Conservation (phyloP, 768 basidiomycete genomes). For the Lepiota brunneoincarnata region DNA sequence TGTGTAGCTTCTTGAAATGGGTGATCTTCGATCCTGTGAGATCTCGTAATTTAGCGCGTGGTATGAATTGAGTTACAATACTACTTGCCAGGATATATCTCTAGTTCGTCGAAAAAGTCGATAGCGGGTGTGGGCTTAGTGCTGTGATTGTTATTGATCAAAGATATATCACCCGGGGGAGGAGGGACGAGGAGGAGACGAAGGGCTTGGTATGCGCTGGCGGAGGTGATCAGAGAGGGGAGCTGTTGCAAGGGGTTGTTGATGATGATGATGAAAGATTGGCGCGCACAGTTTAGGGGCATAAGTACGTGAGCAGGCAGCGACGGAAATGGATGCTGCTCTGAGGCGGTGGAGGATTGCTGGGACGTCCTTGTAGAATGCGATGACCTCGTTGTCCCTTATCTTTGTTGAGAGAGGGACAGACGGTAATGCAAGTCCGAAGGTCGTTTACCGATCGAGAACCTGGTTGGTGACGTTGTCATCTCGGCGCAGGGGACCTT, state of each 20-base stretch:
- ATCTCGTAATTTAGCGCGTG: background rate
- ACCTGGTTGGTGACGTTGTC: slow-evolving; percentile 45
- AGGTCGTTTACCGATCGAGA: slow-evolving; percentile 40
- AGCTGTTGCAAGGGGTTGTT: background rate
- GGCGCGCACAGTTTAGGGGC: slow-evolving; percentile 62
- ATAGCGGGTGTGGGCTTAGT: slow-evolving; percentile 42
- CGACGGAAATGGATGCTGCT: slow-evolving; percentile 42
- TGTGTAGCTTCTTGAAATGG: slow-evolving; percentile 75
- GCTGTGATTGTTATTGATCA: too few relatives aligned
- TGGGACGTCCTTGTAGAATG: slow-evolving; percentile 78
- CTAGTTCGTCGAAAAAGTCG: slow-evolving; percentile 64
- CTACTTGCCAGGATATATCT: slow-evolving; percentile 66
- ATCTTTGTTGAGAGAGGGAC: background rate
- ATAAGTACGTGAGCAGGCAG: slow-evolving; percentile 72
- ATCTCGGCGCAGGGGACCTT: slow-evolving; percentile 53
- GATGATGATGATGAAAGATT: background rate
- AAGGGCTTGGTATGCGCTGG: slow-evolving; percentile 77
- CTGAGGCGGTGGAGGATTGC: slow-evolving; percentile 62
- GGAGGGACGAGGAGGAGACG: slow-evolving; percentile 54
- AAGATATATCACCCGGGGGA: slow-evolving; percentile 4
- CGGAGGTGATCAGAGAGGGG: background rate
- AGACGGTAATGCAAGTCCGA: background rate
- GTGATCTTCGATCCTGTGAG: slow-evolving; percentile 71
- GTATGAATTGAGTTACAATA: background rate
- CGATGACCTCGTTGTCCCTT: slow-evolving; percentile 54